A percentile compares a stretch with the other conserved stretches of the same genome.
Conservation (phyloP, 2,329 filamentous ascomycete species). For the Pseudopithomyces chartarum region DNA sequence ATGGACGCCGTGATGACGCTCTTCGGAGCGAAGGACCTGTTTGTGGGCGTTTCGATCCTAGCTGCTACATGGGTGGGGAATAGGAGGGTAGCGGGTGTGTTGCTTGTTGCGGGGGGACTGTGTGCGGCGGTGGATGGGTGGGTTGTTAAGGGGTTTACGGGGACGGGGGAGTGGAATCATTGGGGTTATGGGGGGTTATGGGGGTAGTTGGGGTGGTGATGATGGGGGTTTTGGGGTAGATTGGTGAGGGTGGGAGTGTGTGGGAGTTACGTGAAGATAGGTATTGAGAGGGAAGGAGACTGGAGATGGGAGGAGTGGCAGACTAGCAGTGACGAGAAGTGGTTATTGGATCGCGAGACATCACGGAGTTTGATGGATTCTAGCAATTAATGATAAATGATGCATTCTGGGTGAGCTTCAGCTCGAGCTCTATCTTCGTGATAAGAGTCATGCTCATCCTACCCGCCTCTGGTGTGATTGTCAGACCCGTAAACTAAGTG, state of each 20-base stretch:
- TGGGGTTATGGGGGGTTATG: constrained; percentile 51
- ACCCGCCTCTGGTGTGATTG: not conserved
- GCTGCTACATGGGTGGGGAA: constrained; percentile 47
- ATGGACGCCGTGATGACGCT: constrained; percentile 53
- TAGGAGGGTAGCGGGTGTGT: constrained; percentile 49
- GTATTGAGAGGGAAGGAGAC: no score
- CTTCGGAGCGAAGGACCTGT: constrained; percentile 57
- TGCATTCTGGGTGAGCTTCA: not conserved
- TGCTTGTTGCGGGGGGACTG: constrained; percentile 47
- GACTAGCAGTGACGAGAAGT: no score
- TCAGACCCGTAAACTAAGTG: not conserved
- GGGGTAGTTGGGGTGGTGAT: constrained; percentile 47
- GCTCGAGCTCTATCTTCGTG: not conserved
- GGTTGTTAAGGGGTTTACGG: constrained; percentile 47
- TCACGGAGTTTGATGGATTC: no score
- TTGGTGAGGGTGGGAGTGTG: not conserved
- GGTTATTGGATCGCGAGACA: no score
- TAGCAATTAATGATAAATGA: not conserved
- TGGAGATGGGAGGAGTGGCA: no score
- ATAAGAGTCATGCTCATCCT: not conserved
- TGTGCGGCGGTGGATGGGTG: constrained; percentile 55
- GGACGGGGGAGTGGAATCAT: constrained; percentile 54
- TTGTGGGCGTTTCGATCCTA: constrained; percentile 52
- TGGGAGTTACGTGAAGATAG: no score
- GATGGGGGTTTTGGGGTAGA: constrained; percentile 30